These are phyloP conservation scores for Gossypium longicalyx DNA, from an alignment of 345 rosid genomes.

Conservation along the genomic window DNA sequence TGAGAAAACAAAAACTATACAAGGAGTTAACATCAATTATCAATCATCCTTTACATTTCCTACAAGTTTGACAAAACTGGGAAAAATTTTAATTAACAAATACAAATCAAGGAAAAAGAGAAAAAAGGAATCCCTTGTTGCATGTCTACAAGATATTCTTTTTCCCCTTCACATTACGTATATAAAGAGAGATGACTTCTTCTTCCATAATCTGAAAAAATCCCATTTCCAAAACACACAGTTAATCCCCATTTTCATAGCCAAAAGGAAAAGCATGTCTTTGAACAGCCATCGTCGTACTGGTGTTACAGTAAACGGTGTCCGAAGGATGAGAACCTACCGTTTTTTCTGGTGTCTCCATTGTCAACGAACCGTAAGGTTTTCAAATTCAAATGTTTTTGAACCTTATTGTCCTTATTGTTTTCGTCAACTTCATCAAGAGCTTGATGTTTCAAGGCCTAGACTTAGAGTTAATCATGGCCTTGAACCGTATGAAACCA, in stretches of 20 bases:
- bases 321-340: constrained; percentile 55
- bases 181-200: neutral
- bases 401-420: constrained; percentile 56
- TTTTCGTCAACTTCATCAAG: constrained; percentile 32
- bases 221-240: neutral
- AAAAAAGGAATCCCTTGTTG: neutral
- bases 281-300: constrained; percentile 31
- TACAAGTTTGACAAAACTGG: neutral
- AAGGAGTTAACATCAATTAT: neutral
- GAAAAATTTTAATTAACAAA: neutral
- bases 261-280: neutral
- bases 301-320: constrained; percentile 47
- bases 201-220: neutral
- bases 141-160: neutral
- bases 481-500: constrained; percentile 5
- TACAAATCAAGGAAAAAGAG: neutral
- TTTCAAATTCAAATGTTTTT: constrained; percentile 30
- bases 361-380: constrained; percentile 50
- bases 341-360: constrained; percentile 65
- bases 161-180: neutral
- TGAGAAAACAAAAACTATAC: neutral
- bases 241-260: neutral
- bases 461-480: constrained; percentile 18
- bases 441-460: constrained; percentile 48
- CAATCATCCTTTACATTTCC: neutral